Base-by-base conservation (phyloP, 257 asterid species). In the Primulina tabacum region DNA sequence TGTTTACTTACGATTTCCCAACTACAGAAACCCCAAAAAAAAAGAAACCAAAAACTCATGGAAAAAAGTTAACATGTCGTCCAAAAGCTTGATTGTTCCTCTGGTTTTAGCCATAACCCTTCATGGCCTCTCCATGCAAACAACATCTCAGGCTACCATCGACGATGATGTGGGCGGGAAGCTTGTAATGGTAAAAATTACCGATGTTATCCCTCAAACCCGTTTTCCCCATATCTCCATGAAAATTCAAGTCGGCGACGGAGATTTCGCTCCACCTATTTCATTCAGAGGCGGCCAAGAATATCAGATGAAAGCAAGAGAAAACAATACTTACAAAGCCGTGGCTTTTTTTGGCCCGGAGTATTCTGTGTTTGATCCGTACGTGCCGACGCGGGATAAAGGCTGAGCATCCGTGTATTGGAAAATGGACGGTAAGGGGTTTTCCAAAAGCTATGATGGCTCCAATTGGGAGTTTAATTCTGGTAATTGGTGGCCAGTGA, bases 391-490 rank as follows among this genome's bases (percentile, higher is more conserved):
- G 20, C 74, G 74, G 38, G 78, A 75, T 75, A 38, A 1, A 0
- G 37, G 67, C 20, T 62, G 12, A 10, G 55, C 67, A 28, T 65
- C 60, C 64, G 55, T 75, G 24, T 68, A 75, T 14, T 75, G 78
- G 78, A 68, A 38, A 62, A 74, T 60, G 4, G 60, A 75, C 62
- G 38, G 69, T 16, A 12, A 6, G 4, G 78, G 78, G 32, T 68
- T 75, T 38, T 16, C 33, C 24, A 18, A 62, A 24, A 55, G 74
- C 16, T 69, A 75, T 29, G 71, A 75, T 28, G 40, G 20, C n/a
- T 2, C 18, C 18, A 38, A 37, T 1, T 75, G 53, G 56, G 38
- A 37, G 37, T 0, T 0, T 28, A 37, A 26, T 37, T 65, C 67
- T 7, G 78, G 40, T 4, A 28, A 3, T 28, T 2, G 30, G 30